Base-by-base conservation (phyloP, 305 asterid species). In the Fraxinus paxiana region DNA sequence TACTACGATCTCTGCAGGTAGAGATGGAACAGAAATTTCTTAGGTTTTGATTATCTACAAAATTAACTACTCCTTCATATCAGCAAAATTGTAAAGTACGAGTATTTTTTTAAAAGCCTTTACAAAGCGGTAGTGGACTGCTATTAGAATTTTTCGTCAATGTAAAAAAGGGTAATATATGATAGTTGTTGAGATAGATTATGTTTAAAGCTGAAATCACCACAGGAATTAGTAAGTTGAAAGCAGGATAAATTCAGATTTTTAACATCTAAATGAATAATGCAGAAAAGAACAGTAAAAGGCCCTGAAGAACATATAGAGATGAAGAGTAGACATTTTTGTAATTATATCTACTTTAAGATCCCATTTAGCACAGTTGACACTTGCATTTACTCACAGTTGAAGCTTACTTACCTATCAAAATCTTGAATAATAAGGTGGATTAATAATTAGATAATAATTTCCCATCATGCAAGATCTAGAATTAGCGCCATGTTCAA, bases 1-100 rank as follows among this genome's bases (percentile, higher is more conserved):
- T 93, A 87, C 94, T 92, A 82, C 97, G 90, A 78, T 94, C 99
- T 85, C 99, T 94, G 96, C 81, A 87, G 72, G 75, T 79, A 78
- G 82, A 85, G 72, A 80, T 17, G 24, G 33, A 54, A 38, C 56
- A 37, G 22, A 72, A 69, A 26, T 7, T n/a, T 30, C 70, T 81
- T 84, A 72, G 65, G 56, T 26, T 61, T 76, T 34, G 69, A 59
- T 63, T 82, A 30, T 80, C 71, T 82, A 43, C 72, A 75, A 76
- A 73, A 82, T 41, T 51, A 80, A 83, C 35, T 75, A 41, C 80
- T 41, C 34, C 82, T 69, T 70, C 43, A 77, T 43, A 71, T 78
- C 37, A 15, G 46, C 38, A 77, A 33, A 22, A 51, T n/a, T n/a
- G 6, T 46, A 38, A 71, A 69, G 24, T 59, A 24, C 46, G 7